These are phyloP conservation scores for Cladobotryum mycophilum DNA, from an alignment of 2,329 filamentous ascomycete genomes.

Conservation along the genomic window DNA sequence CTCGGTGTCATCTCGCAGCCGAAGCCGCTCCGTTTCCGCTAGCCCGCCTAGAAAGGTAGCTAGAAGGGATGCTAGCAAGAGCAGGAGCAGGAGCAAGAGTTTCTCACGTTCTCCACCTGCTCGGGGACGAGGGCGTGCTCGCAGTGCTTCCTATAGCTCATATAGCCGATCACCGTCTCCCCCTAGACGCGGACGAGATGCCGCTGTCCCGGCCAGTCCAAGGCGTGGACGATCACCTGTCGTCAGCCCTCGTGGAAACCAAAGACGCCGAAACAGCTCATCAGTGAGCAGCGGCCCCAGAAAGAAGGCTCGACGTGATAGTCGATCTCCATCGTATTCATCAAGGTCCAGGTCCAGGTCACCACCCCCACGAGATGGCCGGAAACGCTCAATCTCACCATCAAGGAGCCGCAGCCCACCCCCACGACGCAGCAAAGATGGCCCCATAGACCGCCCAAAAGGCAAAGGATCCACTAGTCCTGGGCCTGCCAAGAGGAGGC, in stretches of 20 bases:
- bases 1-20: conserved; percentile 16
- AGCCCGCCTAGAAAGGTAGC: conserved; percentile 24
- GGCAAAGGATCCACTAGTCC: conserved; percentile 19
- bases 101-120: conserved; percentile 27
- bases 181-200: conserved; percentile 14
- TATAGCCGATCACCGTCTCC: conserved; percentile 25
- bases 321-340: conserved; percentile 29
- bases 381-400: conserved; percentile 19
- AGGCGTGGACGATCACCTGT: conserved; percentile 17
- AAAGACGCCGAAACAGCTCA: conserved; percentile 27
- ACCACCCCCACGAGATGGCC: conserved; percentile 16
- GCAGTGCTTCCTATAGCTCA: conserved; percentile 26
- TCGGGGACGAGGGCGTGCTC: conserved; percentile 20
- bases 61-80: conserved; percentile 19
- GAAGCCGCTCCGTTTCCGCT: conserved; percentile 23
- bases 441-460: conserved; percentile 5
- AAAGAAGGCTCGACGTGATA: conserved; percentile 18
- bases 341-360: conserved; percentile 25
- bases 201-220: conserved; percentile 16
- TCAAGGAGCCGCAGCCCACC: conserved; percentile 15
- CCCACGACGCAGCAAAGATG: conserved; percentile 8
- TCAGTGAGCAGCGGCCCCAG: conserved; percentile 25
- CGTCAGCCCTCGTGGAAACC: conserved; percentile 14
- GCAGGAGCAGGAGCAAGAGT: conserved; percentile 5
- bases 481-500: conserved; percentile 23